Evolutionary conservation across 2,329 filamentous ascomycete species (phyloP).

Genomic region (Fusarium xylarioides): DNA sequence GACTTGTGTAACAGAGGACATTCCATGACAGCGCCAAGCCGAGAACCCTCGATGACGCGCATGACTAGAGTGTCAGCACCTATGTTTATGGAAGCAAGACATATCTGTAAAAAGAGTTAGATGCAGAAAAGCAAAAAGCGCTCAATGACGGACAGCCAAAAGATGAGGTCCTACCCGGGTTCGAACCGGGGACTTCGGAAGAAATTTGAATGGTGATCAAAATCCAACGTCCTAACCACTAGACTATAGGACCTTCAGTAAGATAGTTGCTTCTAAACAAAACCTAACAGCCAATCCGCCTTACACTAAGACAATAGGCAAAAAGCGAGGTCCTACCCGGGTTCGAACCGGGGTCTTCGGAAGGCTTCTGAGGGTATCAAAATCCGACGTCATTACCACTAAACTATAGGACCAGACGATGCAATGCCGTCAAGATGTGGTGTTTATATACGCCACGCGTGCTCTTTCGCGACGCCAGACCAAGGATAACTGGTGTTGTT

Average conservation of each 20-base stretch:
- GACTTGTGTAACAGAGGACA: not conserved
- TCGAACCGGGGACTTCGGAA: constrained; percentile 28
- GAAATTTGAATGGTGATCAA: constrained; percentile 1
- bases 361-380: constrained; percentile 18
- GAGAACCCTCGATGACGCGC: not conserved
- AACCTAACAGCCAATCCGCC: rapidly evolving
- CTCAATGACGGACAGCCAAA: not conserved
- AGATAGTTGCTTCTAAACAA: rapidly evolving
- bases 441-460: not conserved
- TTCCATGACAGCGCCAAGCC: not conserved
- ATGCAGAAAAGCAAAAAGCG: rapidly evolving
- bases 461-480: rapidly evolving
- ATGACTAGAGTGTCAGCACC: not conserved
- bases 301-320: rapidly evolving
- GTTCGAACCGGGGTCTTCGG: constrained; percentile 30
- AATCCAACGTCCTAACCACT: constrained; percentile 30
- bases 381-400: constrained; percentile 32
- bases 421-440: rapidly evolving
- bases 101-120: not conserved
- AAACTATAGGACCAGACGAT: constrained; percentile 24
- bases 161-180: constrained; percentile 26
- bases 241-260: constrained; percentile 19
- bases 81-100: not conserved
- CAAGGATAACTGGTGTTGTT: rapidly evolving
- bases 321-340: constrained; percentile 28